Evolutionary conservation across 768 basidiomycete genomes (phyloP).

Genomic region (Phaffia tasmanica): DNA sequence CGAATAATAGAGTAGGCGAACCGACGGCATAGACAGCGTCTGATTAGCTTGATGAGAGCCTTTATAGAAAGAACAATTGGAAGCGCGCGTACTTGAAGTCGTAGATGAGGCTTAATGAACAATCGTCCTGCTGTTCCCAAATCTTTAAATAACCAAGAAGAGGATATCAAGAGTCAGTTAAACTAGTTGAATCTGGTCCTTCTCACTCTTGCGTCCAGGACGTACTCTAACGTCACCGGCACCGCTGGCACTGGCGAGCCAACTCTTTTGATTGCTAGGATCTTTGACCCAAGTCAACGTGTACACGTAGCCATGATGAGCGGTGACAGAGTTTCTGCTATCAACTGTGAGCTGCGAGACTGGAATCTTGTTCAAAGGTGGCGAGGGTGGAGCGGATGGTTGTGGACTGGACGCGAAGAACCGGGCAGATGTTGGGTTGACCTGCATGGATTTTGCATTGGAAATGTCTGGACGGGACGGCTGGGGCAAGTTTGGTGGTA

Average conservation of each 20-base stretch:
- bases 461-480: not conserved
- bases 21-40: not conserved
- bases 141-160: not conserved
- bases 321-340: constrained; percentile 1
- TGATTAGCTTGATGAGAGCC: not conserved
- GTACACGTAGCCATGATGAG: constrained; percentile 24
- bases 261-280: not conserved
- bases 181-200: not conserved
- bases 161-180: not conserved
- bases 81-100: not conserved
- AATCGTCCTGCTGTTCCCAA: constrained; percentile 1
- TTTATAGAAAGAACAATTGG: not conserved
- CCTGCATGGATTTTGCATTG: not conserved
- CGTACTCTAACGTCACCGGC: constrained; percentile 19
- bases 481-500: constrained; percentile 8
- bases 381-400: constrained; percentile 3
- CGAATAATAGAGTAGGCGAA: too few relatives aligned
- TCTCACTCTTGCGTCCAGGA: too few relatives aligned
- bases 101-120: not conserved
- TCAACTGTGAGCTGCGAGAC: constrained; percentile 2
- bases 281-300: constrained; percentile 7
- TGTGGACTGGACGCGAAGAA: constrained; percentile 15
- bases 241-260: constrained; percentile 18
- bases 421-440: constrained; percentile 2
- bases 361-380: not conserved